These are phyloP conservation scores for Pyrenula massariospora DNA, from an alignment of 495 filamentous ascomycete species.

Conservation along the genomic window DNA sequence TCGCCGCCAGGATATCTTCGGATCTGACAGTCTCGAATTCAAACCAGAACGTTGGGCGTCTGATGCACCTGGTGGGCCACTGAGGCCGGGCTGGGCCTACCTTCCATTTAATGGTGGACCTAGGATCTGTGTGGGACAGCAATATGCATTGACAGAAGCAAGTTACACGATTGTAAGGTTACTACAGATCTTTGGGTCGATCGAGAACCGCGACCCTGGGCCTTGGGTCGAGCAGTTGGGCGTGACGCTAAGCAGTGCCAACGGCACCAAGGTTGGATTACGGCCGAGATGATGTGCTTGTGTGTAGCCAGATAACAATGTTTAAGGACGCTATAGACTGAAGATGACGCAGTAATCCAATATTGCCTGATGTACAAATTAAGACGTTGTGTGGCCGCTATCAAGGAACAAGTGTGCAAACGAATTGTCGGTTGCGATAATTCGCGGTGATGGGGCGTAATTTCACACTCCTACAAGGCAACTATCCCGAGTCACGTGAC, in stretches of 20 bases:
- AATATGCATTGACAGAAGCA: constrained; percentile 74
- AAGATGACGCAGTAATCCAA: too few species aligned
- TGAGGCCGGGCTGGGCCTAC: constrained; percentile 4
- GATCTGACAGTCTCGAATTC: constrained; percentile 1
- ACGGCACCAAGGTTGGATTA: background rate
- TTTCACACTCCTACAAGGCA: too few species aligned
- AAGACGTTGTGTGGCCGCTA: too few species aligned
- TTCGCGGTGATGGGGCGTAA: too few species aligned
- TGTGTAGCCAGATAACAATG: too few species aligned
- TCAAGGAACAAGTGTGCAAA: too few species aligned
- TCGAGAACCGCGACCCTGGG: background rate
- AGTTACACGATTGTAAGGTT: constrained; percentile 61
- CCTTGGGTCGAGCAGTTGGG: background rate
- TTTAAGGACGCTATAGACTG: too few species aligned
- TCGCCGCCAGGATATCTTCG: constrained; percentile 2
- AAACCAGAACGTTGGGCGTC: constrained; percentile 5
- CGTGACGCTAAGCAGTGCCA: background rate
- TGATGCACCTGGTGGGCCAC: constrained; percentile 1
- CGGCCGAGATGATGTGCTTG: constrained; percentile 10
- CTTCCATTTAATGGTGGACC: constrained; percentile 6
- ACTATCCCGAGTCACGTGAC: background rate
- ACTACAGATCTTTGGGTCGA: constrained; percentile 50
- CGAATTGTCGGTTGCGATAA: too few species aligned
- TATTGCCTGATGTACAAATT: too few species aligned
- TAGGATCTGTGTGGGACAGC: constrained; percentile 25